A percentile compares a stretch with the other conserved stretches of the same genome.
Evolutionary conservation across 1,284 basidiomycete genomes (phyloP).

Genomic region (Cryptococcus sp.): DNA sequence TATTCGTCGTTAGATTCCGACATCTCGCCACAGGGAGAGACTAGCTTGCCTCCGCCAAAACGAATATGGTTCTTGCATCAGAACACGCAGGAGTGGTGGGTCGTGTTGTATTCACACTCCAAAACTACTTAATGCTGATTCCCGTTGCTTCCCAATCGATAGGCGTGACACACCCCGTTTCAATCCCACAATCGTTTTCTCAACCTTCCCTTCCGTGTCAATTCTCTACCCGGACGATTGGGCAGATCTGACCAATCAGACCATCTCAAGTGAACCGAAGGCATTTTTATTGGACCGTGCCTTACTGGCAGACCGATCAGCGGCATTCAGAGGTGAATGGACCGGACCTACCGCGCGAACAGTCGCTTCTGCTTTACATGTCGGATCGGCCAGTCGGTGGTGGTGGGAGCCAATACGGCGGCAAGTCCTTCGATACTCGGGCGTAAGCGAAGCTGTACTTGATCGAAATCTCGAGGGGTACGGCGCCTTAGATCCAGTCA

Average conservation of each 20-base stretch:
- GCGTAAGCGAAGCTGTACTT: slow-evolving; percentile 54
- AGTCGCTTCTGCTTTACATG: slow-evolving; percentile 50
- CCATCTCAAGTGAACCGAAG: slow-evolving; percentile 43
- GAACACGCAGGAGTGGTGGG: slow-evolving; percentile 43
- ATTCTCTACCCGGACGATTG: slow-evolving; percentile 70
- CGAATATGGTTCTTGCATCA: slow-evolving; percentile 51
- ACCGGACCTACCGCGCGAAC: slow-evolving; percentile 70
- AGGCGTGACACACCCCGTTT: slow-evolving; percentile 51
- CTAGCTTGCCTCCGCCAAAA: slow-evolving; percentile 39
- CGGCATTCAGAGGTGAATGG: slow-evolving; percentile 65
- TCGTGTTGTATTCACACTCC: background rate
- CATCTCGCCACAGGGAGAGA: slow-evolving; percentile 41
- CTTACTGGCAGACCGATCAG: slow-evolving; percentile 70
- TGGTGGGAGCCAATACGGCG: slow-evolving; percentile 72
- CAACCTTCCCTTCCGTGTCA: slow-evolving; percentile 53
- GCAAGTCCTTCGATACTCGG: slow-evolving; percentile 65
- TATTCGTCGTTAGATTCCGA: slow-evolving; percentile 57
- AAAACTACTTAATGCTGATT: background rate
- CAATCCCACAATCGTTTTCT: slow-evolving; percentile 48
- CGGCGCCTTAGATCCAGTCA: slow-evolving; percentile 45
- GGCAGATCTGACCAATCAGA: slow-evolving; percentile 57
- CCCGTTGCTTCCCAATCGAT: background rate
- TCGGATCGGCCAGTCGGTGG: slow-evolving; percentile 56
- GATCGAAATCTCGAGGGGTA: slow-evolving; percentile 48
- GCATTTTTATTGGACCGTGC: slow-evolving; percentile 52